These are phyloP conservation scores for Vitis amurensis DNA, from an alignment of 164 flowering plant genomes.

Conservation along the genomic window DNA sequence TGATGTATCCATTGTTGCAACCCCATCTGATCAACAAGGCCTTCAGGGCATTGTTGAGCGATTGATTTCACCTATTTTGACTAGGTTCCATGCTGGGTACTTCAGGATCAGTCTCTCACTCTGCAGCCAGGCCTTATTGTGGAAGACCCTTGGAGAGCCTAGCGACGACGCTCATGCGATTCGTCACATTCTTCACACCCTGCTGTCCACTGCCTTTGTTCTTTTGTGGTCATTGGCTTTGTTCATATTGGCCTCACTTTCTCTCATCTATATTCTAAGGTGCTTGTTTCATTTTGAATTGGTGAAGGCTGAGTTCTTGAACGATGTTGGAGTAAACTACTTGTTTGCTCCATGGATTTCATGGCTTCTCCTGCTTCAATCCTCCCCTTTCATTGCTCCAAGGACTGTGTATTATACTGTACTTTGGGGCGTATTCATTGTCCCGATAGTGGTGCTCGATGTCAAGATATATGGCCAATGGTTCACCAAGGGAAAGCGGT, in stretches of 20 bases:
- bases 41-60: not conserved
- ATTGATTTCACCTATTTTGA: not conserved
- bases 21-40: not conserved
- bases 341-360: constrained; percentile 38
- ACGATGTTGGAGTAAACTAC: constrained; percentile 33
- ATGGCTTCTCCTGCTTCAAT: constrained; percentile 32
- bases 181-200: not conserved
- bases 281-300: constrained; percentile 20
- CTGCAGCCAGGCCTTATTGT: constrained; percentile 31
- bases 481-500: constrained; percentile 33
- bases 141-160: constrained; percentile 23
- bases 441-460: constrained; percentile 26
- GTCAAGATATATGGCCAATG: constrained; percentile 40
- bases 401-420: not conserved
- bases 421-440: constrained; percentile 20
- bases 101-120: constrained; percentile 32
- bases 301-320: constrained; percentile 31
- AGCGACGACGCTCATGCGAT: constrained; percentile 8
- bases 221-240: constrained; percentile 29
- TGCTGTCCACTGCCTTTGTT: constrained; percentile 19
- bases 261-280: constrained; percentile 22
- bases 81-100: constrained; percentile 31
- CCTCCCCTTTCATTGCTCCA: constrained; percentile 24
- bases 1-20: not conserved
- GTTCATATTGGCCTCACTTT: constrained; percentile 13